Evolutionary conservation across 805 yeast species (phyloP).

Genomic region (Hanseniaspora clermontiae): DNA sequence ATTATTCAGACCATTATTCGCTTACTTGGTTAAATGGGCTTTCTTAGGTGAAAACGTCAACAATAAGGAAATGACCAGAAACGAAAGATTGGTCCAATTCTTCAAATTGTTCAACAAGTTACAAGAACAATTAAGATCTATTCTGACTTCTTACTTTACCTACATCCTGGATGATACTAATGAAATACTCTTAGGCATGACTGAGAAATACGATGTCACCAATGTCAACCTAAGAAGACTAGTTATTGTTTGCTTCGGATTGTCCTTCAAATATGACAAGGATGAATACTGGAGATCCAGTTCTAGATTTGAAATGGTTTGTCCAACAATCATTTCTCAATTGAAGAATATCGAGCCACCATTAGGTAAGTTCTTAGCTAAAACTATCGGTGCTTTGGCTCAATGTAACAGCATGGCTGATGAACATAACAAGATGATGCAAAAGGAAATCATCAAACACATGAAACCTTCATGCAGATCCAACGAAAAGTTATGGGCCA

Average conservation of each 20-base stretch:
- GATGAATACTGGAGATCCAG: conserved; percentile 92
- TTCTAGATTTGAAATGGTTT: conserved; percentile 65
- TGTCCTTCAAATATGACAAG: conserved; percentile 78
- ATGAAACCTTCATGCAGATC: conserved; percentile 50
- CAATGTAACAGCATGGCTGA: conserved; percentile 54
- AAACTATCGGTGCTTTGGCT: conserved; percentile 65
- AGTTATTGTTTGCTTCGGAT: conserved; percentile 55
- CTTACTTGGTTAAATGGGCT: conserved; percentile 81
- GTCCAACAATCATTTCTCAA: conserved; percentile 52
- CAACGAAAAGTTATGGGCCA: conserved; percentile 65
- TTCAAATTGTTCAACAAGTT: conserved; percentile 75
- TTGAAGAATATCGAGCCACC: conserved; percentile 53
- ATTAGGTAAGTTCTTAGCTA: conserved; percentile 70
- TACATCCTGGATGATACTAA: conserved; percentile 69
- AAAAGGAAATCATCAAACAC: conserved; percentile 48
- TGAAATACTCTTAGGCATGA: conserved; percentile 40
- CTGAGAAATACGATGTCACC: conserved; percentile 16
- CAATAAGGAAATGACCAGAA: conserved; percentile 34
- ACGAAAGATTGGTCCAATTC: conserved; percentile 56
- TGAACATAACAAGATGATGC: conserved; percentile 63
- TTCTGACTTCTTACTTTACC: conserved; percentile 77
- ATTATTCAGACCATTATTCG: conserved; percentile 84
- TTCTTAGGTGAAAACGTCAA: conserved; percentile 64
- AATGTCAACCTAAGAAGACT: conserved; percentile 56
- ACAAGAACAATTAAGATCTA: conserved; percentile 72